These are phyloP conservation scores for Aureobasidium uvarum DNA, from an alignment of 2,329 filamentous ascomycete genomes.

Conservation along the genomic window DNA sequence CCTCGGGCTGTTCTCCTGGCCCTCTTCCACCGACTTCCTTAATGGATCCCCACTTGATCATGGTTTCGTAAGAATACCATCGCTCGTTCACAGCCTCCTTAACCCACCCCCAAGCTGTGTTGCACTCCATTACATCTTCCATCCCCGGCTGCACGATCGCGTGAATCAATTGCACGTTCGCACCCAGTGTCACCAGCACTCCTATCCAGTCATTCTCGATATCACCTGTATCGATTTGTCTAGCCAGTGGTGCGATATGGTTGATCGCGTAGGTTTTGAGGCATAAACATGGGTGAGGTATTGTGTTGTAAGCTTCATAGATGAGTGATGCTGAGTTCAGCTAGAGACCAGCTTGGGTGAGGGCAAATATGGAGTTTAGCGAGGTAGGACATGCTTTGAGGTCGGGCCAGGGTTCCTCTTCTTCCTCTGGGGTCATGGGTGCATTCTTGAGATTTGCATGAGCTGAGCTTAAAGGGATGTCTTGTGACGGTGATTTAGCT, in stretches of 20 bases:
- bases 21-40: background rate
- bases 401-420: background rate
- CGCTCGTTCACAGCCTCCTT: background rate
- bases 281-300: background rate
- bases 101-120: background rate
- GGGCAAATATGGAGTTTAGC: background rate
- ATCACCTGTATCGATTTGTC: background rate
- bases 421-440: background rate
- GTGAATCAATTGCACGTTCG: background rate
- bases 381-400: background rate
- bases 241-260: background rate
- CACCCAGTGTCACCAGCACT: background rate
- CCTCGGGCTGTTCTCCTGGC: background rate
- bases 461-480: background rate
- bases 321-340: background rate
- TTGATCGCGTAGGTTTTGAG: conserved; percentile 6
- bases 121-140: background rate
- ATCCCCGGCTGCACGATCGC: background rate
- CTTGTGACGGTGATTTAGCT: background rate
- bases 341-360: background rate
- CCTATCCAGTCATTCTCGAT: background rate
- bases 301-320: background rate
- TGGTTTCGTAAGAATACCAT: background rate
- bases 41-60: background rate
- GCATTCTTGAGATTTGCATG: background rate